Evolutionary conservation across 2,329 filamentous ascomycete genomes (phyloP).

Genomic region (Dissoconium aciculare): DNA sequence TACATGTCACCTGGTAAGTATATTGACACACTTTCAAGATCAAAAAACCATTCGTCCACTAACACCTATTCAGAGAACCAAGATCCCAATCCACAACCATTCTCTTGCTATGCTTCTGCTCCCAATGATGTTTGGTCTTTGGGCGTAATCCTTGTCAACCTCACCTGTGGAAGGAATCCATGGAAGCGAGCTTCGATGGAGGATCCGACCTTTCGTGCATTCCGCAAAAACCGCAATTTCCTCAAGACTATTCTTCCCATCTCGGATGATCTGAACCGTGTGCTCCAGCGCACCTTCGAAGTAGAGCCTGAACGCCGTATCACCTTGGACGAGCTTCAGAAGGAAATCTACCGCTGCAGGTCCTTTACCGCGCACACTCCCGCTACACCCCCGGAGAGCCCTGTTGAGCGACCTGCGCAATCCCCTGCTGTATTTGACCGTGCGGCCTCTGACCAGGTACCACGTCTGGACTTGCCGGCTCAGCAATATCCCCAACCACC

Average conservation of each 20-base stretch:
- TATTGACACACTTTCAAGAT: neutral
- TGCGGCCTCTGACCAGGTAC: constrained; percentile 13
- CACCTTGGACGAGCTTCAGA: constrained; percentile 62
- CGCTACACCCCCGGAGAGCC: constrained; percentile 30
- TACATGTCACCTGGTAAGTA: constrained; percentile 94
- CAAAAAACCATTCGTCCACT: neutral
- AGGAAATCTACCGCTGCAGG: constrained; percentile 60
- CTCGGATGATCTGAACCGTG: constrained; percentile 75
- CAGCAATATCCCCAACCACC: constrained; percentile 15
- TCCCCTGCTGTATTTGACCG: constrained; percentile 3
- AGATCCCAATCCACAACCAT: constrained; percentile 54
- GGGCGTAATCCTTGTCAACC: constrained; percentile 94
- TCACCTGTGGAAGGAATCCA: constrained; percentile 94
- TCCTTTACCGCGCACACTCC: constrained; percentile 51
- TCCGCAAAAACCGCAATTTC: constrained; percentile 70
- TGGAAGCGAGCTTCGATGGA: constrained; percentile 94
- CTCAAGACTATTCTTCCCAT: constrained; percentile 84
- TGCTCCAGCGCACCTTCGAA: constrained; percentile 77
- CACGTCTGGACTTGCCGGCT: constrained; percentile 18
- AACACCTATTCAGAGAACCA: constrained; percentile 60
- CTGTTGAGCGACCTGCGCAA: constrained; percentile 23
- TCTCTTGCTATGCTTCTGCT: constrained; percentile 71
- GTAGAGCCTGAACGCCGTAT: constrained; percentile 71
- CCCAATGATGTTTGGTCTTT: constrained; percentile 97
- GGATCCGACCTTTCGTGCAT: constrained; percentile 90